Base-by-base conservation (phyloP, 202 grass and related monocot species). In the Schoenoplectus tabernaemontani region DNA sequence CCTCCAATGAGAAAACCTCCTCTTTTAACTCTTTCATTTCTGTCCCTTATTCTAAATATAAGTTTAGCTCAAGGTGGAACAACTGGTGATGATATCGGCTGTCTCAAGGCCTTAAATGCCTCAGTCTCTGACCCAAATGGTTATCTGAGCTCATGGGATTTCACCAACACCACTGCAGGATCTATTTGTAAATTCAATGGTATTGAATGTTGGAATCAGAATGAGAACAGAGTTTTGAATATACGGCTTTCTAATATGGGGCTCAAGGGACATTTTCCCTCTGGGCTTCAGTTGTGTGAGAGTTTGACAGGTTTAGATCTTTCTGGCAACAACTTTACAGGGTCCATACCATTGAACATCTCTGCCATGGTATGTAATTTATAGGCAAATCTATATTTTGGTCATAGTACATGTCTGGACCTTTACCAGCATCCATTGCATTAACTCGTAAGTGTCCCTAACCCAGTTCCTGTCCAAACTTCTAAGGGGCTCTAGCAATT, bases 141-240 rank as follows among this genome's bases (percentile, higher is more conserved):
- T 64, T 78, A 81, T 70, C 77, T 97, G 34, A 82, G 58, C 73
- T 73, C 90, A 9, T 97, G 91, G 88, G 76, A 17, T 60, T 89
- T 97, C 6, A 44, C 4, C 0, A 88, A 97, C 17, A 0, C 0
- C 39, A 42, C 82, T 46, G 3, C 0, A 54, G 91, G 93, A 28
- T 89, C 30, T 77, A 93, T 87, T 81, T 97, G 91, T 83, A 48
- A 51, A 69, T 90, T 91, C 54, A 84, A 13, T 17, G 93, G 91
- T 11, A 91, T 97, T 33, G 91, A 91, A 4, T 97, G 93, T 53
- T 97, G 93, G 93, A 87, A 97, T 74, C 83, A 89, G 15, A 85
- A 97, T 83, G 90, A 97, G 82, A 79, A 91, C 51, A 76, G 83
- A 33, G 85, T 97, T 83, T 84, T 97, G 80, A 44, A 82, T 77